A percentile compares a stretch with the other conserved stretches of the same genome.
These are phyloP conservation scores for Chenopodium formosanum DNA, from an alignment of 148 eudicot genomes.

Conservation along the genomic window DNA sequence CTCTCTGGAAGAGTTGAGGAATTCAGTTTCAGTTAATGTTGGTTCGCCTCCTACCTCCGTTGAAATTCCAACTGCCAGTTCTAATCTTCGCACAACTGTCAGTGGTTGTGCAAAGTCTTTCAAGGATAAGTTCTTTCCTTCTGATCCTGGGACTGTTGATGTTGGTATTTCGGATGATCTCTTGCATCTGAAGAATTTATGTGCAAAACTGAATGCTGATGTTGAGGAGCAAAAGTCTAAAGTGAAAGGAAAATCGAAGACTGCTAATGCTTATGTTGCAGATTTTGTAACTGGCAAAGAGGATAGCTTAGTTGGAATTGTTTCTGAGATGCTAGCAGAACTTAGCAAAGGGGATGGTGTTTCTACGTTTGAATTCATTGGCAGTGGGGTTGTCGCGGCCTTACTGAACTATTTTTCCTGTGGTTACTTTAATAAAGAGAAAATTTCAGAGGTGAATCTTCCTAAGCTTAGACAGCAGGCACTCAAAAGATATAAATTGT, in stretches of 20 bases:
- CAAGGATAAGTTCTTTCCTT: constrained; percentile 78
- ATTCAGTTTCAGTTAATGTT: constrained; percentile 41
- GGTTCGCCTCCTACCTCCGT: constrained; percentile 70
- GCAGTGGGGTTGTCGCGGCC: constrained; percentile 87
- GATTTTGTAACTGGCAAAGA: constrained; percentile 69
- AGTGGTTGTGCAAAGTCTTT: constrained; percentile 77
- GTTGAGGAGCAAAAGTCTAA: constrained; percentile 67
- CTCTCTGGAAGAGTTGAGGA: constrained; percentile 59
- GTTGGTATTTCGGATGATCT: constrained; percentile 87
- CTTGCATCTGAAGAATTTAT: constrained; percentile 72
- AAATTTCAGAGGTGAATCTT: constrained; percentile 65
- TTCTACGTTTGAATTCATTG: constrained; percentile 94
- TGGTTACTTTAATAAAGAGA: constrained; percentile 79
- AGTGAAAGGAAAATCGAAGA: constrained; percentile 75
- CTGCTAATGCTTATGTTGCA: constrained; percentile 39
- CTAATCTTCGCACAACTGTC: constrained; percentile 67
- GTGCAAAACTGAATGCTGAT: constrained; percentile 71
- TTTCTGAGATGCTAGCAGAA: constrained; percentile 79
- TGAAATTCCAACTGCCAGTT: constrained; percentile 51
- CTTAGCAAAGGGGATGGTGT: constrained; percentile 91
- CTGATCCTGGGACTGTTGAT: constrained; percentile 62
- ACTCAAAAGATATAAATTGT: constrained; percentile 70
- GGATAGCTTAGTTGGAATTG: constrained; percentile 63
- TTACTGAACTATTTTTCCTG: constrained; percentile 83
- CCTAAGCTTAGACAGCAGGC: constrained; percentile 92